Evolutionary conservation across 257 asterid species (phyloP).

Genomic region (Petunia secreta): DNA sequence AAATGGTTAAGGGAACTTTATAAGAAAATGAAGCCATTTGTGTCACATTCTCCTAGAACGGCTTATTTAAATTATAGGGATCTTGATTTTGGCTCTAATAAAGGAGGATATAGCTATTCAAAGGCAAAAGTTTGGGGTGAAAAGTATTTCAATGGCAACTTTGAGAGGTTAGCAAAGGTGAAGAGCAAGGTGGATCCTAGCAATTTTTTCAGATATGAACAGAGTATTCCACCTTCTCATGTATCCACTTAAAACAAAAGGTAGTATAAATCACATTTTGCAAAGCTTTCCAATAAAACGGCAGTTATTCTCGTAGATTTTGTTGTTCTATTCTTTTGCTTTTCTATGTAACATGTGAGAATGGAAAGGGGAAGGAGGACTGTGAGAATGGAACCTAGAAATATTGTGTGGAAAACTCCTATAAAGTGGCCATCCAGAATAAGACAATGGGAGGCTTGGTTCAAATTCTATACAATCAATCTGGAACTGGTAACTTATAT

Average conservation of each 20-base stretch:
- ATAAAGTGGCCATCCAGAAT: too few relatives aligned
- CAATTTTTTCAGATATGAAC: constrained; percentile 39
- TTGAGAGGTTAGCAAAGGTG: constrained; percentile 35
- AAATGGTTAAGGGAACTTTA: constrained; percentile 27
- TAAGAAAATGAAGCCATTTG: constrained; percentile 34
- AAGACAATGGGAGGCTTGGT: too few relatives aligned
- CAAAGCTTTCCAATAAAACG: too few relatives aligned
- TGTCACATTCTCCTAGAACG: constrained; percentile 31
- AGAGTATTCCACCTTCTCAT: constrained; percentile 34
- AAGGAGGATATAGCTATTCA: constrained; percentile 24
- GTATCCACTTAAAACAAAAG: not conserved
- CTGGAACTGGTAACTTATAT: too few relatives aligned
- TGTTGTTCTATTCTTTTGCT: too few relatives aligned
- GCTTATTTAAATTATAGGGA: constrained; percentile 42
- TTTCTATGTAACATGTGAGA: too few relatives aligned
- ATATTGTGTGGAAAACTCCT: too few relatives aligned
- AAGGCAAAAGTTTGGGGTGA: constrained; percentile 35
- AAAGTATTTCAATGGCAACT: constrained; percentile 34
- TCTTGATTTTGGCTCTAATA: constrained; percentile 37
- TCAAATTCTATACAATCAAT: too few relatives aligned
- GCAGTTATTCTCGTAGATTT: too few relatives aligned
- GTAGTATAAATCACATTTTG: too few relatives aligned
- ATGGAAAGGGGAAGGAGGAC: too few relatives aligned
- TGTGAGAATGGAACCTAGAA: too few relatives aligned
- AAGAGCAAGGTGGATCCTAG: constrained; percentile 35